Base-by-base conservation (phyloP, 441 rosid species). In the Euphorbia schlechtendalii region DNA sequence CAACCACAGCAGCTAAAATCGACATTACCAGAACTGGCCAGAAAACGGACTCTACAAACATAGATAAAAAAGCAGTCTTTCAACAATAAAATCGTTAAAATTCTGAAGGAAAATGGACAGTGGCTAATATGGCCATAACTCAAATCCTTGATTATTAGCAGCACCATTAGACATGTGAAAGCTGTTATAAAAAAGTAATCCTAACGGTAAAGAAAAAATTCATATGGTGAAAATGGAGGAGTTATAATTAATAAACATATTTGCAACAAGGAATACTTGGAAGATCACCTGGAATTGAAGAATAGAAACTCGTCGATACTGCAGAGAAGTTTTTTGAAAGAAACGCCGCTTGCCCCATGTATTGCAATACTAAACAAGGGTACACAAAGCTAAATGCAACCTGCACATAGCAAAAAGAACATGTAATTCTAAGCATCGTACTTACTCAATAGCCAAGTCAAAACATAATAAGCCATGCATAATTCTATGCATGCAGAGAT, bases 261-360 rank as follows among this genome's bases (percentile, higher is more conserved):
- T 57, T 48, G 15, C 1, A 0, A 52, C 18, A 57, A 56, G 10
- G 17, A 48, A 8, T 17, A 22, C 25, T 36, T 32, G 55, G 57
- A 59, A 72, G 57, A 52, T 71, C 82, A 87, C 99, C 95, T 69
- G 97, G 99, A 78, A 93, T 79, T 53, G 99, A 90, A 56, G 87
- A 82, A 69, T 81, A 84, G 76, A 93, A 93, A 84, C 91, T 88
- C 65, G 71, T 51, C 43, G 86, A 74, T 64, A 73, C 74, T 24
- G 81, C 77, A 46, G 86, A 79, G 62, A 81, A 72, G 61, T 93
- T 90, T 81, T 82, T 84, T 36, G 97, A 90, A 73, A 90, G 79
- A 79, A 84, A 93, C 36, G 98, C 97, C 54, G 97, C 93, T 77
- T 90, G 96, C 38, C 97, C 98, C 97, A 93, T 84, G 83, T 93